Percentiles rank a stretch among this genome's conserved stretches.
Evolutionary conservation across 2,329 filamentous ascomycete genomes (phyloP).

Genomic region (Huntiella moniliformis): DNA sequence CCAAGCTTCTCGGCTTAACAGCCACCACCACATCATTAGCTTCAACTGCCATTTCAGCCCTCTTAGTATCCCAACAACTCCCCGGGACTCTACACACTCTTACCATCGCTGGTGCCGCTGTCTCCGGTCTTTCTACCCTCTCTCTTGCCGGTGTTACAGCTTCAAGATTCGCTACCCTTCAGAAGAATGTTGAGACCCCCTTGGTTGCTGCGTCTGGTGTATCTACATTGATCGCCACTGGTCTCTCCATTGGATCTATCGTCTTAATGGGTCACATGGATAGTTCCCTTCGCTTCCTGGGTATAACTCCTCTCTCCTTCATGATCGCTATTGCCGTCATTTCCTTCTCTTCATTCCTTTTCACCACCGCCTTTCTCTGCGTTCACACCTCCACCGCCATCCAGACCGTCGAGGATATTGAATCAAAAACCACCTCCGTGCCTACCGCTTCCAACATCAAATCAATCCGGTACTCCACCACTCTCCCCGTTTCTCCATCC

Average conservation of each 20-base stretch:
- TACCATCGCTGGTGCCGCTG: constrained; percentile 4
- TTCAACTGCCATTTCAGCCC: constrained; percentile 6
- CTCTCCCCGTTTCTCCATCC: constrained; percentile 6
- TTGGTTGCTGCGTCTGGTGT: constrained; percentile 8
- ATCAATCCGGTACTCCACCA: constrained; percentile 10
- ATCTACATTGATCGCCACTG: constrained; percentile 1
- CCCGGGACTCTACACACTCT: constrained; percentile 8
- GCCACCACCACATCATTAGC: constrained; percentile 7
- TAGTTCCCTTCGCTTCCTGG: not conserved
- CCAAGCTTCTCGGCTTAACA: constrained; percentile 5
- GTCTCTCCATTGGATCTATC: constrained; percentile 8
- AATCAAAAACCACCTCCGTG: not conserved
- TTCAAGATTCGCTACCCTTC: constrained; percentile 3
- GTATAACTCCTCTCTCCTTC: constrained; percentile 3
- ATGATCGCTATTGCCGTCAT: constrained; percentile 6
- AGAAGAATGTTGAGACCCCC: not conserved
- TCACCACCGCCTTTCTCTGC: constrained; percentile 6
- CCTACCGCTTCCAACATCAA: constrained; percentile 5
- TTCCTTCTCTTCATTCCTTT: constrained; percentile 7
- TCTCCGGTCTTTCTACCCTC: constrained; percentile 7
- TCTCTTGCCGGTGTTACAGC: constrained; percentile 5
- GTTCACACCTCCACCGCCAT: constrained; percentile 1
- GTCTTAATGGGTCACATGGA: constrained; percentile 9
- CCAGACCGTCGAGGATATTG: constrained; percentile 3
- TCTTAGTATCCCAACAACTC: constrained; percentile 6